phyloP scores from a whole-genome alignment of 768 basidiomycete genomes.

The Boletellus ananas region DNA sequence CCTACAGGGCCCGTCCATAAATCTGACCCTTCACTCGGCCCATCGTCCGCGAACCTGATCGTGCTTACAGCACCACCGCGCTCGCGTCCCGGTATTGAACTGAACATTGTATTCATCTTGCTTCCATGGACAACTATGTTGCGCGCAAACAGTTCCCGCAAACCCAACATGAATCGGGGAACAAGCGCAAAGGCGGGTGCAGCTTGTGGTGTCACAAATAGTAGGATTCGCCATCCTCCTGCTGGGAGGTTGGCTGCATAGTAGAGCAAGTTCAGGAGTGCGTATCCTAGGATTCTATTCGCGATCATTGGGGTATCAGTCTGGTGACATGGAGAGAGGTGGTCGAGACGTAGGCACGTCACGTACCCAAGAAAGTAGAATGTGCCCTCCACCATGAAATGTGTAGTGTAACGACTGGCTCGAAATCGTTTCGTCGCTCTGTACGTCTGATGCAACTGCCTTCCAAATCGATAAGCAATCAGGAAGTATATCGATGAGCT shows the following conservation, averaged over 20 bases:
- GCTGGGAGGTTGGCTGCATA: background rate
- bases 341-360: background rate
- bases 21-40: background rate
- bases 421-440: background rate
- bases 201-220: background rate
- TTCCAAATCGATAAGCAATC: background rate
- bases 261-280: background rate
- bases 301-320: background rate
- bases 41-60: background rate
- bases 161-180: background rate
- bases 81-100: background rate
- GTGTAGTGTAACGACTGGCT: background rate
- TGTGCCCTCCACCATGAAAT: background rate
- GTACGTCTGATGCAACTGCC: background rate
- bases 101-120: background rate
- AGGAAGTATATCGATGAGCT: background rate
- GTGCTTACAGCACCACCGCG: background rate
- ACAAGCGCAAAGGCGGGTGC: background rate
- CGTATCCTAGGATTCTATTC: background rate
- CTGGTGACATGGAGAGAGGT: background rate
- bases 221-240: background rate
- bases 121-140: background rate
- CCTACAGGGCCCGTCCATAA: too few relatives aligned
- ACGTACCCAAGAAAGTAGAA: background rate
- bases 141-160: background rate